A percentile compares a stretch with the other conserved stretches of the same genome.
Evolutionary conservation across 108 stramenopile species (phyloP).

Genomic region (Cyclotella baltica): DNA sequence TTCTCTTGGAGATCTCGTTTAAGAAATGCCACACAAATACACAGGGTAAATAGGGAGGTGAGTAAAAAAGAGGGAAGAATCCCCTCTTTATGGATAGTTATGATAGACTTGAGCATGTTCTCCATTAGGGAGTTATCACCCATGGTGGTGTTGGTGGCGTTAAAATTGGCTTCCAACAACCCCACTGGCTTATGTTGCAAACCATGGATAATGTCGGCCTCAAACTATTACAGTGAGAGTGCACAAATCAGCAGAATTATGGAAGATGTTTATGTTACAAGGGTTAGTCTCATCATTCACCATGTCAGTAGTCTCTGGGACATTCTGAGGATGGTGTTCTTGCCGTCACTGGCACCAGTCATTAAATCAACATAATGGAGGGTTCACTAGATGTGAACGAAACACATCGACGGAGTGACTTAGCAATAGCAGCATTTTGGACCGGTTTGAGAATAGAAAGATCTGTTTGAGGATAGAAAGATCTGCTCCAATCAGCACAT

Average conservation of each 20-base stretch:
- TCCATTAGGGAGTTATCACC: background rate
- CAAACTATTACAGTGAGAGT: background rate
- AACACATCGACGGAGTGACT: background rate
- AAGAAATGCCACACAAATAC: background rate
- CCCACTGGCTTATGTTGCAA: background rate
- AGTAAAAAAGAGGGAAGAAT: background rate
- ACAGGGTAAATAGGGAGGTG: background rate
- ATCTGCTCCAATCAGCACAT: too few relatives aligned
- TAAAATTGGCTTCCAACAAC: background rate
- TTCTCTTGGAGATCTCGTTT: background rate
- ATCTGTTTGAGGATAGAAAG: too few relatives aligned
- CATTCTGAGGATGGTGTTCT: background rate
- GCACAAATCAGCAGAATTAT: background rate
- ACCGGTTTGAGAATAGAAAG: background rate
- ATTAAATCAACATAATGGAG: background rate
- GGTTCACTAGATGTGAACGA: background rate
- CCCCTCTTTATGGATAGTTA: too few relatives aligned
- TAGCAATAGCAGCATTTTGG: too few relatives aligned
- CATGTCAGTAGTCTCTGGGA: background rate
- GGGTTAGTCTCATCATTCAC: background rate
- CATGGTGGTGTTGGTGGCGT: background rate
- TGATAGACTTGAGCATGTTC: background rate
- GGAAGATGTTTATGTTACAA: background rate
- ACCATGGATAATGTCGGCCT: background rate
- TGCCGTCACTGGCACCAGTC: background rate